Base-by-base conservation (phyloP, 2,329 filamentous ascomycete species). In the Colletotrichum abscissum region DNA sequence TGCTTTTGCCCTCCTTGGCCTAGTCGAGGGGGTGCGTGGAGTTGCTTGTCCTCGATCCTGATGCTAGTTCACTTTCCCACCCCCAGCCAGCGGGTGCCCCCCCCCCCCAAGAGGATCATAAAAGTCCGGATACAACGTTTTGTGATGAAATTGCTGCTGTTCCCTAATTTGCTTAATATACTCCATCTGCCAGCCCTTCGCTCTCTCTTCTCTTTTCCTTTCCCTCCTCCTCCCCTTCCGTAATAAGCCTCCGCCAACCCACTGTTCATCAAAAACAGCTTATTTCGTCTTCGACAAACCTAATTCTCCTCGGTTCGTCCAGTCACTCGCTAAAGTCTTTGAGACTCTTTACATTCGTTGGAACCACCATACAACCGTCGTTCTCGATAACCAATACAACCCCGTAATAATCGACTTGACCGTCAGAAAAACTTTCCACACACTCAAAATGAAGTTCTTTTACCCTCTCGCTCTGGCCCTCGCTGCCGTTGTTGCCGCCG, bases 381-480 rank as follows among this genome's bases (percentile, higher is more conserved):
- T 33, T 69, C 52, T 52, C 69, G 26, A 64, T 9, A 55, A 42
- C 33, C 28, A 30, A 16, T 22, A 38, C 58, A 46, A n/a, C 28
- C n/a, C 28, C 30, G 28, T 38, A 64, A 64, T 55, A 55, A 35
- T 55, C 46, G 62, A 64, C n/a, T 12, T 54, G 5, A 33, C 60
- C 46, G 28, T 30, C 24, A 33, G 12, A 33, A 33, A 8, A 56
- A 24, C 64, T 16, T 64, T 35, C 35, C 28, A 63, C 63, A 14
- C 52, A 72, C 57, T 60, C 79, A 84, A 75, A 33, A 88, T 88
- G 86, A 86, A 87, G 84, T 83, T 85, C 79, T 70, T 86, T 76
- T 67, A 84, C 69, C 77, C 84, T 63, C 74, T 87, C 75, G 80
- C 84, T 69, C 77, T 86, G 75, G 72, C 87, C 71, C 76, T 78